phyloP scores from a whole-genome alignment of 768 basidiomycete genomes.

The Macrolepiota albuminosa region DNA sequence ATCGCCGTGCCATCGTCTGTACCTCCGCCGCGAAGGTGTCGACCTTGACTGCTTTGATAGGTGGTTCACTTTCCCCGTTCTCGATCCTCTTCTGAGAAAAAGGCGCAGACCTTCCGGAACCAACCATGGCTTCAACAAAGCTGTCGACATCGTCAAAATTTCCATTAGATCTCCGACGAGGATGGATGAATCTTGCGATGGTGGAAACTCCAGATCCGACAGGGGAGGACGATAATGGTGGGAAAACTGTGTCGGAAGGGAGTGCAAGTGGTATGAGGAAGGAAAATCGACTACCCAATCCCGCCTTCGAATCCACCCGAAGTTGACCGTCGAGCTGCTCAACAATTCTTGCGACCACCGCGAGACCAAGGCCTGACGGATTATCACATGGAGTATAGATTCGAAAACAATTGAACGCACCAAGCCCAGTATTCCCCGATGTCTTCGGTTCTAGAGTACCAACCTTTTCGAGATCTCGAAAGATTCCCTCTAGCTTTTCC shows the following conservation, averaged over 20 bases:
- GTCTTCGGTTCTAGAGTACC: conserved; percentile 43
- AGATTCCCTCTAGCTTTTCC: conserved; percentile 68
- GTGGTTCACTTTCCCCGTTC: conserved; percentile 22
- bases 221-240: conserved; percentile 12
- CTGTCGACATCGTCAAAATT: conserved; percentile 34
- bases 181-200: conserved; percentile 18
- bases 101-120: conserved; percentile 14
- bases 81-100: conserved; percentile 10
- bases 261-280: conserved; percentile 63
- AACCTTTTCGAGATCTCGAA: conserved; percentile 77
- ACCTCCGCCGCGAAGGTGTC: conserved; percentile 20
- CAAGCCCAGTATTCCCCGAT: conserved; percentile 39
- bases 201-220: conserved; percentile 15
- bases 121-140: conserved; percentile 45
- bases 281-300: conserved; percentile 66
- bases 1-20: conserved; percentile 8
- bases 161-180: conserved; percentile 23
- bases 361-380: conserved; percentile 59
- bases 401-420: conserved; percentile 23
- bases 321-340: conserved; percentile 77
- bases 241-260: conserved; percentile 12
- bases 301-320: conserved; percentile 67
- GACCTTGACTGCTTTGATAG: conserved; percentile 32
- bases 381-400: neutral
- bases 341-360: conserved; percentile 77